Conservation (phyloP, 148 eudicot genomes). For the Diospyros lotus region DNA sequence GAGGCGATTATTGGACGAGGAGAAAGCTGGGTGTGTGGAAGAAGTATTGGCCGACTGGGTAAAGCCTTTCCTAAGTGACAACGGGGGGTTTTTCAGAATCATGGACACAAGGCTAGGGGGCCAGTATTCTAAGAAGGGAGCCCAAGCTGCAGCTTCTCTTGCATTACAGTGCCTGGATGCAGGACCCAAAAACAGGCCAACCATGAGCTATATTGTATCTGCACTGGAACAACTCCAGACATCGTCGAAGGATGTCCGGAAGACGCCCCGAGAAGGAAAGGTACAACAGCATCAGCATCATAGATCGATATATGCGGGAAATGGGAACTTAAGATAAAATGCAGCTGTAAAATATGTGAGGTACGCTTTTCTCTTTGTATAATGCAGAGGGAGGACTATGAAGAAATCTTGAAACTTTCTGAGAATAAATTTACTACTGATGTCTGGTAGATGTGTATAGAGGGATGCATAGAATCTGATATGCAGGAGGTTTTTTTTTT, state of each 20-base stretch:
- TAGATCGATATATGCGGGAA: too few relatives aligned
- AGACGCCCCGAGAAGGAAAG: neutral
- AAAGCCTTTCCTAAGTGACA: conserved; percentile 37
- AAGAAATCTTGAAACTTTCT: too few relatives aligned
- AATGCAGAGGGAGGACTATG: too few relatives aligned
- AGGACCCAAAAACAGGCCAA: conserved; percentile 40
- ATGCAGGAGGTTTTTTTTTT: too few relatives aligned
- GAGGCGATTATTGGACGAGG: conserved; percentile 30
- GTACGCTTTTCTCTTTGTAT: too few relatives aligned
- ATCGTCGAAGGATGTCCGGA: conserved; percentile 14
- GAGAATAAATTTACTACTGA: too few relatives aligned
- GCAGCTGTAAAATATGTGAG: too few relatives aligned
- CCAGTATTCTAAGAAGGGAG: conserved; percentile 52
- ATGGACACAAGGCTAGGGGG: conserved; percentile 55
- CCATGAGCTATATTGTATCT: conserved; percentile 33
- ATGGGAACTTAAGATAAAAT: too few relatives aligned
- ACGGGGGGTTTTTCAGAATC: conserved; percentile 34
- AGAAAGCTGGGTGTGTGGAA: conserved; percentile 21
- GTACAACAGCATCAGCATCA: too few relatives aligned
- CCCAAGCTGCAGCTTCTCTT: conserved; percentile 37
- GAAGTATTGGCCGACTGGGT: conserved; percentile 50
- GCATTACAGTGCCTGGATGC: conserved; percentile 36
- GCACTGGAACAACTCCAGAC: conserved; percentile 27
- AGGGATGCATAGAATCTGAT: too few relatives aligned
- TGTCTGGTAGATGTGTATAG: too few relatives aligned